Percentiles rank a stretch among this genome's conserved stretches.
phyloP scores from a whole-genome alignment of 352 stramenopile species.

The Globisporangium carolinianum region DNA sequence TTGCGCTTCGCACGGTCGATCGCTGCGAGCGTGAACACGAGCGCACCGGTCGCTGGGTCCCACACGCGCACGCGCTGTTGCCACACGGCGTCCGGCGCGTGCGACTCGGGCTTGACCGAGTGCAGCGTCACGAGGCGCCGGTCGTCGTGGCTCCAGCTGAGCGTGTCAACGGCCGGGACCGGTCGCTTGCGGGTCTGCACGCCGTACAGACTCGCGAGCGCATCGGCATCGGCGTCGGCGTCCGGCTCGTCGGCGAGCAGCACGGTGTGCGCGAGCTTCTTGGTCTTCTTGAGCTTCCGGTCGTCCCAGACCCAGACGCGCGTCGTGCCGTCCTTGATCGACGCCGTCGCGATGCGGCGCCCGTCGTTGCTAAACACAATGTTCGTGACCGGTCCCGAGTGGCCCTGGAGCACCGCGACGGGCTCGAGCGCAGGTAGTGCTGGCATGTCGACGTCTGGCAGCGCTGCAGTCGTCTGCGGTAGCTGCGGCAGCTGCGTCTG shows the following conservation, averaged over 20 bases:
- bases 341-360: conserved; percentile 90
- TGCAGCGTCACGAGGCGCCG: conserved; percentile 59
- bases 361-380: conserved; percentile 89
- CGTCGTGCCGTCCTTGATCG: conserved; percentile 90
- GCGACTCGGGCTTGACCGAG: conserved; percentile 54
- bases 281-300: conserved; percentile 55
- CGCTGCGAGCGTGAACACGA: conserved; percentile 57
- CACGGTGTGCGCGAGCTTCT: conserved; percentile 42
- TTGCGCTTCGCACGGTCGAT: conserved; percentile 50
- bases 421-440: conserved; percentile 38
- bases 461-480: conserved; percentile 31
- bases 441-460: conserved; percentile 42
- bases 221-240: conserved; percentile 23
- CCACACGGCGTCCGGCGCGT: conserved; percentile 35
- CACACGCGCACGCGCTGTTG: conserved; percentile 64
- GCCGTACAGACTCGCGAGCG: conserved; percentile 33
- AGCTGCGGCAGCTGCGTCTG: conserved; percentile 47
- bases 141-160: conserved; percentile 61
- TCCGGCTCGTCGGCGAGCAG: conserved; percentile 39
- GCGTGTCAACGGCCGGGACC: conserved; percentile 46
- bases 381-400: conserved; percentile 92
- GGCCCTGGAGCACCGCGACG: conserved; percentile 69
- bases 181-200: conserved; percentile 34
- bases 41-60: conserved; percentile 40
- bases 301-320: conserved; percentile 63